Percentiles rank a stretch among this genome's conserved stretches.
phyloP scores from a whole-genome alignment of 129 eudicot genomes.

The Arctium minus region DNA sequence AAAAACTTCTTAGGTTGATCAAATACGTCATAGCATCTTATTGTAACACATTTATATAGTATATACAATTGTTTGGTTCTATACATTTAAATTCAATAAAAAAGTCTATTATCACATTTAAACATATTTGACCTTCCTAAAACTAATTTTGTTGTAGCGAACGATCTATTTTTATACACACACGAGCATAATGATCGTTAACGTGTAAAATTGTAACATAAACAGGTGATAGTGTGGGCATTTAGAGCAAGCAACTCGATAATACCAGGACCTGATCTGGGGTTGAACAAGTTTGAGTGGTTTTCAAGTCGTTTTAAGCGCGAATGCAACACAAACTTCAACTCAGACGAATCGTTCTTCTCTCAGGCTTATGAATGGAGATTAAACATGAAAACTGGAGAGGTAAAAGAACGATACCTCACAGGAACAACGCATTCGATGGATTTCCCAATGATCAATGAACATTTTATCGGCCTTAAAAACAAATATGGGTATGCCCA shows the following conservation, averaged over 20 bases:
- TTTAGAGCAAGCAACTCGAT: conserved; percentile 51
- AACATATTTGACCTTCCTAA: too few species aligned
- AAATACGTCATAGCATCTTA: too few species aligned
- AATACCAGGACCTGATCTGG: conserved; percentile 68
- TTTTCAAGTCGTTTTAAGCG: conserved; percentile 55
- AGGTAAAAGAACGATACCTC: conserved; percentile 49
- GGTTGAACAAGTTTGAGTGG: conserved; percentile 63
- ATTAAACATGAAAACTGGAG: conserved; percentile 54
- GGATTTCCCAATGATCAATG: conserved; percentile 75
- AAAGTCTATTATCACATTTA: too few species aligned
- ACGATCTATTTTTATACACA: background rate
- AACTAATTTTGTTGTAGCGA: background rate
- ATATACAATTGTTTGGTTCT: too few species aligned
- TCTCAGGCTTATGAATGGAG: conserved; percentile 58
- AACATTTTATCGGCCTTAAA: conserved; percentile 31
- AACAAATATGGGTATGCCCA: conserved; percentile 61
- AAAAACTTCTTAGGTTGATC: too few species aligned
- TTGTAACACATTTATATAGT: too few species aligned
- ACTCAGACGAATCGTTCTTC: conserved; percentile 37
- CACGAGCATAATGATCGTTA: background rate
- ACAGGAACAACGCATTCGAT: conserved; percentile 47
- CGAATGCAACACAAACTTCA: background rate
- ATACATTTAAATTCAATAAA: too few species aligned
- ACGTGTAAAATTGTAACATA: background rate
- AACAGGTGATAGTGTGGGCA: conserved; percentile 54